These are phyloP conservation scores for Scytalidium lignicola DNA, from an alignment of 2,329 filamentous ascomycete species.

Conservation along the genomic window DNA sequence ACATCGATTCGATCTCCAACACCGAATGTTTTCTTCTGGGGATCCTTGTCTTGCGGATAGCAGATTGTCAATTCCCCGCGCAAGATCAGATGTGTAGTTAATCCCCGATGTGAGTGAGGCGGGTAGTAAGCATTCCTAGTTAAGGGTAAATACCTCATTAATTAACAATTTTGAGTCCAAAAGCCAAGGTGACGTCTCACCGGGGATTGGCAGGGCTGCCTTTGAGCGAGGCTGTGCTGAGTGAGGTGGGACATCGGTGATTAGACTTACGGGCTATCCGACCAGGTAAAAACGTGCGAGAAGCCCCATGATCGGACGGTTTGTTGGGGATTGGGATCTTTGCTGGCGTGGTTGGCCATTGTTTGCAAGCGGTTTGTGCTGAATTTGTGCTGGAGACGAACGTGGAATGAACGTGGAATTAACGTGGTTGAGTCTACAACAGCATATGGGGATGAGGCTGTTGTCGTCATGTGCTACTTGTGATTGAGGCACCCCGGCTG, in stretches of 20 bases:
- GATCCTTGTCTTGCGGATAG: constrained; percentile 54
- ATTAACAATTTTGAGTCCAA: neutral
- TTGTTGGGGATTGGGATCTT: constrained; percentile 36
- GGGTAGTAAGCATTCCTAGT: constrained; percentile 61
- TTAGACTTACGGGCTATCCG: constrained; percentile 57
- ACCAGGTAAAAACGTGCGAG: constrained; percentile 65
- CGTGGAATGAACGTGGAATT: neutral
- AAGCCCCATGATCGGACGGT: constrained; percentile 68
- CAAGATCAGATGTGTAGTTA: constrained; percentile 67
- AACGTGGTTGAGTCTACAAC: neutral
- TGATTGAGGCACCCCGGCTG: neutral
- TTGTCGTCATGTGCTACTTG: neutral
- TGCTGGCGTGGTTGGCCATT: neutral
- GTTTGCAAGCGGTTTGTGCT: neutral
- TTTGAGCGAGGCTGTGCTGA: constrained; percentile 5
- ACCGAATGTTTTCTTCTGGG: constrained; percentile 53
- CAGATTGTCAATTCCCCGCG: constrained; percentile 60
- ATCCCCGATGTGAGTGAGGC: constrained; percentile 58
- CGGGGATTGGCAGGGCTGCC: constrained; percentile 1
- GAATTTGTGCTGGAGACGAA: too few species aligned
- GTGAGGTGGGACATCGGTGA: neutral
- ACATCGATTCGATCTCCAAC: constrained; percentile 62
- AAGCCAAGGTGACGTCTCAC: neutral
- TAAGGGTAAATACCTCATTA: neutral
- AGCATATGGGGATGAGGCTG: neutral